Conservation (phyloP, 306 rosid species). For the Sesbania bispinosa region DNA sequence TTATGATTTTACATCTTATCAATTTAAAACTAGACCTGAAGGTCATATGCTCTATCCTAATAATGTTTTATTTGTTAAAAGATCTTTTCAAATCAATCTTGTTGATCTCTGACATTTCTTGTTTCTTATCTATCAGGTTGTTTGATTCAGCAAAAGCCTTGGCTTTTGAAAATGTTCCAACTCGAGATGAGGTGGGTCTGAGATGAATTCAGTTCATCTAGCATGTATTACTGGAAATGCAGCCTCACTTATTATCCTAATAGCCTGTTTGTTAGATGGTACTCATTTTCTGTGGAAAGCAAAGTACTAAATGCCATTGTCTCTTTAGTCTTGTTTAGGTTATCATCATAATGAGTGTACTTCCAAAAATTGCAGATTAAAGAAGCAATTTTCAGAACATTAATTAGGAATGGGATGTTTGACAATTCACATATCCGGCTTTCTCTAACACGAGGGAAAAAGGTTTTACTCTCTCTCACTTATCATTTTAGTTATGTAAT, state of each 20-base stretch:
- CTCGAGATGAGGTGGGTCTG: slow-evolving; percentile 7
- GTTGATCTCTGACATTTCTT: slow-evolving; percentile 1
- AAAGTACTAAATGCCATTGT: background rate
- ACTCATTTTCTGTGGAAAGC: background rate
- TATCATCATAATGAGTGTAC: background rate
- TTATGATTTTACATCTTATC: background rate
- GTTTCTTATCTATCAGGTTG: slow-evolving; percentile 1
- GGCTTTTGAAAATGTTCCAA: slow-evolving; percentile 28
- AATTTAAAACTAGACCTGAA: background rate
- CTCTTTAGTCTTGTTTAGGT: slow-evolving; percentile 7
- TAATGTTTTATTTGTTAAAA: background rate
- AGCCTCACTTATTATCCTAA: background rate
- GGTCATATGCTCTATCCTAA: background rate
- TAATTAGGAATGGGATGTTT: slow-evolving; percentile 78
- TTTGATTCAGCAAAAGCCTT: slow-evolving; percentile 27
- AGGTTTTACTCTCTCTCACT: slow-evolving; percentile 39
- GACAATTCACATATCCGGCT: slow-evolving; percentile 72
- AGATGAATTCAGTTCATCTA: background rate
- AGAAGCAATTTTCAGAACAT: slow-evolving; percentile 74
- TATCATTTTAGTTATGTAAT: background rate
- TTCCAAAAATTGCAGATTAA: slow-evolving; percentile 40
- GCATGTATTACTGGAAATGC: background rate
- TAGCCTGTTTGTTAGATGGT: background rate
- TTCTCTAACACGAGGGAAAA: slow-evolving; percentile 69
- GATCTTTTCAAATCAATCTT: background rate